Base-by-base conservation (phyloP, 805 yeast genomes). In the Wickerhamiella spandovensis region DNA sequence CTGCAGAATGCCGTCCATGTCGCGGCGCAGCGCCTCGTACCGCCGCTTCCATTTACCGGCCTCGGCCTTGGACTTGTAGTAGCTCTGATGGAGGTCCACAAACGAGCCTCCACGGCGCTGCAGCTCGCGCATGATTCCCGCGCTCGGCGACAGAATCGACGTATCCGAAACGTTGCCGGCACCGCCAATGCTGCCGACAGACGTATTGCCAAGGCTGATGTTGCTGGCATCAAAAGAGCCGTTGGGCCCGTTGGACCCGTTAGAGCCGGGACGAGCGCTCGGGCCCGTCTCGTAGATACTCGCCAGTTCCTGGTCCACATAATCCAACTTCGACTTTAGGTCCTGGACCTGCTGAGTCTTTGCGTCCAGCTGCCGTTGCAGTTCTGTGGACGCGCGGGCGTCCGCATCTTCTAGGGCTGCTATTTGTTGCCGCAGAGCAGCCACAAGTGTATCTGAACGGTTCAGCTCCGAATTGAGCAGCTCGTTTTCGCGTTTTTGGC, bases 21-120 rank as follows among this genome's bases (percentile, higher is more conserved):
- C 90, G 35, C 70, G 64, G 50, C 88, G 84, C 52, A 90, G 71
- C 49, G 76, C 74, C 51, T 78, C 79, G 57, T 84, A 86, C 48
- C 83, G 82, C 17, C 81, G 73, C 58, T 79, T 77, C 64, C 87
- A 95, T 48, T 77, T 74, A 2, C 77, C 72, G 46, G 85, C 68
- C 56, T 82, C 84, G 56, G 75, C 82, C 63, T 78, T 81, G 51
- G 85, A 64, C 49, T 76, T 70, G 53, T 77, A 75, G 58, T 76
- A 78, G 57, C 84, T 90, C 1, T 83, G 64, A 56, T 81, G 78
- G 28, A 83, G 67, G 43, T 83, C 76, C 3, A 84, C 79, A 39
- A 84, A 67, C 0, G 71, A 64, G 25, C 89, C 78, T 7, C 83
- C 73, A 8, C 81, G 80, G 45, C 63, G 55, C 25, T 63, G 65